A percentile compares a stretch with the other conserved stretches of the same genome.
Conservation (phyloP, 306 rosid genomes). For the Mimosa bimucronata region DNA sequence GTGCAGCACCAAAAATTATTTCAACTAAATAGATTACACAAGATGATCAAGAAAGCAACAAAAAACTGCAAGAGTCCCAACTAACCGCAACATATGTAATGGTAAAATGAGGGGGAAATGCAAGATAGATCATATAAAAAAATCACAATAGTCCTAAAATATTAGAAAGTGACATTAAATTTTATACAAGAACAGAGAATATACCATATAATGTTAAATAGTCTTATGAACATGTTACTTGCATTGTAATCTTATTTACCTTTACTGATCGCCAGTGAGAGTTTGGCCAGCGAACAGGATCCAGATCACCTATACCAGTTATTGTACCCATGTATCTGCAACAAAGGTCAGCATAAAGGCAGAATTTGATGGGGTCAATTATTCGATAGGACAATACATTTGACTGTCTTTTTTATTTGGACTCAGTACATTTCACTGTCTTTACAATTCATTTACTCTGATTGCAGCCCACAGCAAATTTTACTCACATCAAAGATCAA, state of each 20-base stretch:
- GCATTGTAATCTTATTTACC: conserved; percentile 46
- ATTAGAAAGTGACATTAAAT: conserved; percentile 15
- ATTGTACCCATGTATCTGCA: conserved; percentile 94
- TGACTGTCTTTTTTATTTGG: conserved; percentile 23
- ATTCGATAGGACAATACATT: not conserved
- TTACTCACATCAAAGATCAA: not conserved
- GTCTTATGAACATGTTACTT: not conserved
- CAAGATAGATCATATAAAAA: conserved; percentile 23
- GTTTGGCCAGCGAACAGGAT: conserved; percentile 83
- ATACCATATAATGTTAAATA: conserved; percentile 3
- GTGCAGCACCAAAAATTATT: not conserved
- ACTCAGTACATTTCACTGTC: conserved; percentile 18
- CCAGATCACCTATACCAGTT: conserved; percentile 84
- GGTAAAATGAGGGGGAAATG: not conserved
- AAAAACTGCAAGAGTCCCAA: not conserved
- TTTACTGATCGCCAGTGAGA: conserved; percentile 93
- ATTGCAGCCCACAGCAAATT: not conserved
- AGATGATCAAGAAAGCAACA: not conserved
- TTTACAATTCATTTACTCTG: conserved; percentile 1
- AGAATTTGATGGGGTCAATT: not conserved
- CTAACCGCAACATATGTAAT: conserved; percentile 1
- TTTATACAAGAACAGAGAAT: conserved; percentile 3
- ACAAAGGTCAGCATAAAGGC: conserved; percentile 24
- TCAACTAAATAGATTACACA: not conserved
- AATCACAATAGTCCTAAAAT: conserved; percentile 5